Percentiles rank a stretch among this genome's conserved stretches.
Evolutionary conservation across 1,284 basidiomycete genomes (phyloP).

Genomic region (Prillingera fragicola): DNA sequence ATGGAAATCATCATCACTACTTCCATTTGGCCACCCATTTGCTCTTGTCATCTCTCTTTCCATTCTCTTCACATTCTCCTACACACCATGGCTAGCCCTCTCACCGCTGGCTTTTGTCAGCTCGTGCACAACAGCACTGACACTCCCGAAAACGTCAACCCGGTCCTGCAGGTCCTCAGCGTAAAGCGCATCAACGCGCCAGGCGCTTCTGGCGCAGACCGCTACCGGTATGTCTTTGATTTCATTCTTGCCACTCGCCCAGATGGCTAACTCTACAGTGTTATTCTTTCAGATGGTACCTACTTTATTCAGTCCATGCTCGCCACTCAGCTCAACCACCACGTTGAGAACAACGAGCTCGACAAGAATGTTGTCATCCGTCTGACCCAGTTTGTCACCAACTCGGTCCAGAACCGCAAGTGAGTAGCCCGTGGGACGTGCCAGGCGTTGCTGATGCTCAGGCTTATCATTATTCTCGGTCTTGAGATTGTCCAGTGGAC

Average conservation of each 20-base stretch:
- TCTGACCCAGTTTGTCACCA: slow-evolving; percentile 74
- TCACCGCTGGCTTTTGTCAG: slow-evolving; percentile 40
- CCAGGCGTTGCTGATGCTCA: slow-evolving; percentile 42
- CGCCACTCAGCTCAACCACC: slow-evolving; percentile 78
- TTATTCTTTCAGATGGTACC: slow-evolving; percentile 62
- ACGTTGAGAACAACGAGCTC: slow-evolving; percentile 66
- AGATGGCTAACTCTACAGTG: slow-evolving; percentile 25
- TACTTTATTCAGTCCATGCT: slow-evolving; percentile 90
- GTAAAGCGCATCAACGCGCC: slow-evolving; percentile 63
- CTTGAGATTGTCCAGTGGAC: slow-evolving; percentile 56
- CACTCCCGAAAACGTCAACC: slow-evolving; percentile 50
- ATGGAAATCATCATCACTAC: background rate
- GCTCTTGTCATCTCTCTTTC: slow-evolving; percentile 5
- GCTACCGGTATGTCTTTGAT: slow-evolving; percentile 43
- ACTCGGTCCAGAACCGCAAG: slow-evolving; percentile 78
- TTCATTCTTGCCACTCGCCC: background rate
- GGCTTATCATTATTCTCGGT: slow-evolving; percentile 78
- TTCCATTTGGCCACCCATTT: background rate
- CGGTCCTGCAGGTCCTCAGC: slow-evolving; percentile 72
- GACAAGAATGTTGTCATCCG: slow-evolving; percentile 67
- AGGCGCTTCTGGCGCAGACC: slow-evolving; percentile 37
- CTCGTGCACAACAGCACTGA: slow-evolving; percentile 27
- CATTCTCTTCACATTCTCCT: slow-evolving; percentile 3
- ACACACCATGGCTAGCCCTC: slow-evolving; percentile 30
- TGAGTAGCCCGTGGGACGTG: slow-evolving; percentile 49